Base-by-base conservation (phyloP, 1,284 basidiomycete genomes). In the Melampsora abietis-canadensis region DNA sequence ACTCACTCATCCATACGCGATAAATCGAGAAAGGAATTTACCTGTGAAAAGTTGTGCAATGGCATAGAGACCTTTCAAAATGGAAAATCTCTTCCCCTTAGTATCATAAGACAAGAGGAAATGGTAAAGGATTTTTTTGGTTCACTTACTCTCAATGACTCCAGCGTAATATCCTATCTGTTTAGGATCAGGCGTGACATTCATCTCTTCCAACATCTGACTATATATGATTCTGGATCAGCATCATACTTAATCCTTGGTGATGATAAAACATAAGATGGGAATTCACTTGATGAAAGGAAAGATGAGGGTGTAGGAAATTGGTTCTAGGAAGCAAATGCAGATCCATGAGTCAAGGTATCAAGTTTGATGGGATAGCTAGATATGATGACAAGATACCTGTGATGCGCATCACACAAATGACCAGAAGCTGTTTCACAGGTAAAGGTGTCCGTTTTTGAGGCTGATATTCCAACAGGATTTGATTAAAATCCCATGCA, bases 281-380 rank as follows among this genome's bases (percentile, higher is more conserved):
- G 1, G 7, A 40, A 65, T n/a, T 40, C 4, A 75, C 73, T 67
- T 75, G 59, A 75, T 75, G 40, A 75, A 75, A 4, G 73, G 73
- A 64, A 75, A 75, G 27, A 75, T 75, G 1, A 75, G 27, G 10
- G 73, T 75, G 40, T 68, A 75, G 19, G 73, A 75, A 24, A 75
- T 62, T 3, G 73, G 73, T 48, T 75, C 40, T 40, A 12, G 5
- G 34, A 10, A 37, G 5, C 7, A 8, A 40, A 40, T 12, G 40
- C 1, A 14, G 40, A 10, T 14, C 2, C 14, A 14, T 40, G 10
- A 40, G 40, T 14, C 10, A 37, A 37, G 34, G 34, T 0, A 14
- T 14, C 10, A 12, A 40, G 10, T 40, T 14, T 40, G 40, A 40
- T 14, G 14, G 1, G 40, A 12, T 40, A 40, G 40, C 34, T 37